Base-by-base conservation (phyloP, 192 early-diverging fungal genomes). In the Umbelopsis sp. region DNA sequence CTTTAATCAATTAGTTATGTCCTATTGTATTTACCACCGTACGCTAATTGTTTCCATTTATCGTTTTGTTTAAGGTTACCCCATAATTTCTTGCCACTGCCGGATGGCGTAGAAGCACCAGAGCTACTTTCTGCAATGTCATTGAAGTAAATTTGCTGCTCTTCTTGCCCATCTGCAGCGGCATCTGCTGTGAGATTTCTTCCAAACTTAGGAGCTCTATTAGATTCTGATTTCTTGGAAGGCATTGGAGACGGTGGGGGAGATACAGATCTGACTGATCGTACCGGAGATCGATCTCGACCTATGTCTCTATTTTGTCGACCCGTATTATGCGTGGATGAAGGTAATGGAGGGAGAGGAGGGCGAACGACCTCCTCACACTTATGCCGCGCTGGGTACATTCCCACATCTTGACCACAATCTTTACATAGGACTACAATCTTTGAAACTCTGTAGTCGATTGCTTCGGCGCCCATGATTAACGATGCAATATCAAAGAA, bases 401-500 rank as follows among this genome's bases (percentile, higher is more conserved):
- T 44, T 15, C 87, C 87, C 27, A 89, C 87, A 47, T 89, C 87
- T 44, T 85, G 70, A 6, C 79, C 79, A 80, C 87, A 89, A 66
- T 89, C 87, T 47, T 83, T 85, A 72, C 87, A 89, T 47, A 87
- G 78, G 10, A 89, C 75, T 10, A 80, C 82, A 30, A 89, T 69
- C 49, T 75, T 79, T 7, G 87, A 89, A 15, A 89, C 72, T 41
- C 87, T 71, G 69, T 89, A 89, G 70, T 89, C 87, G 13, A 73
- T 69, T n/a, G 73, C 71, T 6, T 73, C 67, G 44, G 74, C 71
- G 35, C 70, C 74, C 78, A 80, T 80, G 22, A 22, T 64, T 33
- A 61, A 61, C 55, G 33, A 61, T 35, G 48, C 48, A 61, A 25
- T 61, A 27, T 18, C 52, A 33, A 61, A 35, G 30, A 18, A 30